These are phyloP conservation scores for Zygnema circumcarinatum DNA, from an alignment of 139 green algal species.

Conservation along the genomic window DNA sequence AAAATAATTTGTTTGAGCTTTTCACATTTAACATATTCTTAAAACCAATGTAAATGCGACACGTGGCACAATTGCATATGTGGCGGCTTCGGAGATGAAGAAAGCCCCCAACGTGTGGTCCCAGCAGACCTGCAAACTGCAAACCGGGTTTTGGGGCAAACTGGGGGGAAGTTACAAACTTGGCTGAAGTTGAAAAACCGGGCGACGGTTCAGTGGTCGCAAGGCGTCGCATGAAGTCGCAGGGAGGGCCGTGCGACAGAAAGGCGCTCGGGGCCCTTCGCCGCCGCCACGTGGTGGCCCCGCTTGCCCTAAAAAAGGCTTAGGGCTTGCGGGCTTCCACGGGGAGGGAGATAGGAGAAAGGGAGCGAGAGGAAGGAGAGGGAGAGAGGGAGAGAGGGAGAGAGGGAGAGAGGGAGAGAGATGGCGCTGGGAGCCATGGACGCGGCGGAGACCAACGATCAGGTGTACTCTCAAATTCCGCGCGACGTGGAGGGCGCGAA, in stretches of 20 bases:
- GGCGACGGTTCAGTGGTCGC: neutral
- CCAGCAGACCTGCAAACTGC: too few species aligned
- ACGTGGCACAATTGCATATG: too few species aligned
- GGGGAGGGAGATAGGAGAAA: neutral
- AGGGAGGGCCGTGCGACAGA: neutral
- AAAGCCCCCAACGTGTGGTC: too few species aligned
- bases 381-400: neutral
- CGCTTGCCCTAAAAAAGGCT: neutral
- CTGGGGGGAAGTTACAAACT: neutral
- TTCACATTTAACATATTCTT: too few species aligned
- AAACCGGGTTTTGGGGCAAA: too few species aligned
- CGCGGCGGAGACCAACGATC: too few species aligned
- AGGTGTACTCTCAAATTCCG: too few species aligned
- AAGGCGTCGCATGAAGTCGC: neutral
- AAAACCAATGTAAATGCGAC: too few species aligned
- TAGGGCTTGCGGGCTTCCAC: neutral
- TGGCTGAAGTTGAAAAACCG: neutral
- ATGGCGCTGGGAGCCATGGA: too few species aligned
- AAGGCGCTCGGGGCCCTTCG: neutral
- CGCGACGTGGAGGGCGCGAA: too few species aligned
- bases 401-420: slow-evolving; percentile 21
- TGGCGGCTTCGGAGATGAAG: too few species aligned
- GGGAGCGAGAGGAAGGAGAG: neutral
- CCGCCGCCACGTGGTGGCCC: neutral
- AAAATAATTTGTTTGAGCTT: too few species aligned